Conservation (phyloP, 768 basidiomycete species). For the Rhizopogon roseolus region DNA sequence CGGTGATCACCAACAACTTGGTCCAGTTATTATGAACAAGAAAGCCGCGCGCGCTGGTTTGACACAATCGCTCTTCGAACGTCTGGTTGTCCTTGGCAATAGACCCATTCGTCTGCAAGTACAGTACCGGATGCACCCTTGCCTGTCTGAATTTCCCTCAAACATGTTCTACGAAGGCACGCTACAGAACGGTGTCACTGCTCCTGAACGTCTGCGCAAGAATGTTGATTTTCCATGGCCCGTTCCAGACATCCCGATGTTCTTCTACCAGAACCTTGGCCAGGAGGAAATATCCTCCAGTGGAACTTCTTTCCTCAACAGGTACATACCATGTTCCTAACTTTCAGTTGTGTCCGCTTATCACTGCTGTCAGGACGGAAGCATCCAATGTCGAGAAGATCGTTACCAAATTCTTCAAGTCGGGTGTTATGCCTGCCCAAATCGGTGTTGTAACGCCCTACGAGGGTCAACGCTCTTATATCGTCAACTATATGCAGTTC, state of each 20-base stretch:
- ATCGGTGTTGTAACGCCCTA: slow-evolving; percentile 99
- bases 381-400: slow-evolving; percentile 99
- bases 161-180: slow-evolving; percentile 99
- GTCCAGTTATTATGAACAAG: slow-evolving; percentile 99
- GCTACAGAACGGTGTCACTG: slow-evolving; percentile 97
- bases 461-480: slow-evolving; percentile 96
- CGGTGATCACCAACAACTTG: slow-evolving; percentile 94
- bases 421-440: slow-evolving; percentile 90
- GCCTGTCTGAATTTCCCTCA: slow-evolving; percentile 97
- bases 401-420: slow-evolving; percentile 99
- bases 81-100: slow-evolving; percentile 92
- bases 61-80: slow-evolving; percentile 97
- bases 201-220: slow-evolving; percentile 93
- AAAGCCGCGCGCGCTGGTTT: slow-evolving; percentile 98
- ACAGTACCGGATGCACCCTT: slow-evolving; percentile 99
- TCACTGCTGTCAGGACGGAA: slow-evolving; percentile 64
- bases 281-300: slow-evolving; percentile 99
- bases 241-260: slow-evolving; percentile 95
- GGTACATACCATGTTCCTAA: slow-evolving; percentile 36
- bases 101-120: slow-evolving; percentile 98
- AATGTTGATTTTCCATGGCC: slow-evolving; percentile 99
- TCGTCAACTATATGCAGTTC: slow-evolving; percentile 99
- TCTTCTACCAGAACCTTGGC: slow-evolving; percentile 98
- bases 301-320: slow-evolving; percentile 97
- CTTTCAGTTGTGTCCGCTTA: slow-evolving; percentile 2